A percentile compares a stretch with the other conserved stretches of the same genome.
phyloP scores from a whole-genome alignment of 2,329 filamentous ascomycete genomes.

The Penicillium brasilianum region DNA sequence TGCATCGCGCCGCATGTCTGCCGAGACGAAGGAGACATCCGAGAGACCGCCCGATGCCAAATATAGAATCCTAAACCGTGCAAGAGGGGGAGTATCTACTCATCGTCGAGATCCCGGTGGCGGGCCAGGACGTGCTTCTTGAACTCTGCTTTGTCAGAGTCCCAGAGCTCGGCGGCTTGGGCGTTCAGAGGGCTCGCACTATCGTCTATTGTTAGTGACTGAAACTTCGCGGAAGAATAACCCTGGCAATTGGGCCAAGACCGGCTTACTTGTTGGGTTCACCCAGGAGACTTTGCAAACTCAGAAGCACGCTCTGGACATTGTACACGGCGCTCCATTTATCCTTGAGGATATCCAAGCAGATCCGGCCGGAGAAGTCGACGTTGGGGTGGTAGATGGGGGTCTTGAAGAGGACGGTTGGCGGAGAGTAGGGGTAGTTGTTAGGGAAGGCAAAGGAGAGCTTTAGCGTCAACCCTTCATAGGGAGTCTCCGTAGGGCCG shows the following conservation, averaged over 20 bases:
- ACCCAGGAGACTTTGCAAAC: constrained; percentile 90
- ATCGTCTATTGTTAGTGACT: constrained; percentile 12
- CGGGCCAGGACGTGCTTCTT: constrained; percentile 72
- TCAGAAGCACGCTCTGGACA: constrained; percentile 88
- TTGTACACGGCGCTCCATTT: constrained; percentile 99
- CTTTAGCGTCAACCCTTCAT: constrained; percentile 86
- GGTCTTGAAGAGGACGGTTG: constrained; percentile 94
- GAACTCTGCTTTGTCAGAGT: constrained; percentile 84
- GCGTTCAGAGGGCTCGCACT: constrained; percentile 94
- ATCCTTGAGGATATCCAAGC: constrained; percentile 96
- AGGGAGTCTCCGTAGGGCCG: constrained; percentile 89
- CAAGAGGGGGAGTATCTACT: constrained; percentile 34
- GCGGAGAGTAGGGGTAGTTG: constrained; percentile 91
- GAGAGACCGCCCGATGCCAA: constrained; percentile 22
- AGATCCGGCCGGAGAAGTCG: constrained; percentile 96
- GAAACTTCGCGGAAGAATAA: not conserved
- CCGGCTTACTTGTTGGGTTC: constrained; percentile 92
- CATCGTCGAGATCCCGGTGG: constrained; percentile 63
- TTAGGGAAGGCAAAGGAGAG: constrained; percentile 87
- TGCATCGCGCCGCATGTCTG: constrained; percentile 15
- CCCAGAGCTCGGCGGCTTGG: constrained; percentile 95
- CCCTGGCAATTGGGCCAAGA: too few species aligned
- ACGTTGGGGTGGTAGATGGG: constrained; percentile 99
- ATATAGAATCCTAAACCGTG: constrained; percentile 20
- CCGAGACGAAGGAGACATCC: constrained; percentile 6